Evolutionary conservation across 2,329 filamentous ascomycete genomes (phyloP), one percentile per base, ranked within the genome.

Genomic region (Fusarium domesticum): DNA sequence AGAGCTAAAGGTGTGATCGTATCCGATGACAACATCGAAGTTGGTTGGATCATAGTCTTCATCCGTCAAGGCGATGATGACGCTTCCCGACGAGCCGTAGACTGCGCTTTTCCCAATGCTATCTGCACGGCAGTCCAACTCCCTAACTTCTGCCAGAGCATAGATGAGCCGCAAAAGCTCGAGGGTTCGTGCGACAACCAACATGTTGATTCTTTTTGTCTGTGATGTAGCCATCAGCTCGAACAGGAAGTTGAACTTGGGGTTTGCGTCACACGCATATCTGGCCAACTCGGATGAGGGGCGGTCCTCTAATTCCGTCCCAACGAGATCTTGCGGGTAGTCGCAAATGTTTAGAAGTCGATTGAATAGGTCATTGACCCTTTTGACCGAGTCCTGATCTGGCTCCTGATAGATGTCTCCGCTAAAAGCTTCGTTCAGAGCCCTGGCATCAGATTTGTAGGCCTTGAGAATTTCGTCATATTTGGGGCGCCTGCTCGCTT

Each of bases 181-280:
- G 8, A 71, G 70, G 6, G 74, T 71, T 16, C 74, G 74, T 7
- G 71, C 76, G 10, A 84, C 57, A 18, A 85, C 71, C 12, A 82
- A 62, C 6, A 84, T 61, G 28, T 72, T 75, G 30, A 69, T 72
- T 10, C 73, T 66, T 11, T 65, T 60, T 14, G 65, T 62, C 57
- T 16, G 73, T 65, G 20, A 83, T 58, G 4, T 35, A 11, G 45
- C 25, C 45, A 54, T 37, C 5, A 85, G 65, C 49, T 82, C 78
- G 35, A 71, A 74, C 6, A 83, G 55, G 52, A 85, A 84, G 23
- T 71, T 73, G 53, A 78, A 80, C 53, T 85, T 85, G 42, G 77
- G 67, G 60, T 81, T 84, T 8, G 77, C 74, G 40, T 74, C 74
- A 43, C 74, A 70, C 2, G 74, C 72, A 51, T 80, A 77, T 56